Evolutionary conservation across 495 filamentous ascomycete genomes (phyloP), one percentile per base, ranked within the genome.

Genomic region (Penicillium subrubescens): DNA sequence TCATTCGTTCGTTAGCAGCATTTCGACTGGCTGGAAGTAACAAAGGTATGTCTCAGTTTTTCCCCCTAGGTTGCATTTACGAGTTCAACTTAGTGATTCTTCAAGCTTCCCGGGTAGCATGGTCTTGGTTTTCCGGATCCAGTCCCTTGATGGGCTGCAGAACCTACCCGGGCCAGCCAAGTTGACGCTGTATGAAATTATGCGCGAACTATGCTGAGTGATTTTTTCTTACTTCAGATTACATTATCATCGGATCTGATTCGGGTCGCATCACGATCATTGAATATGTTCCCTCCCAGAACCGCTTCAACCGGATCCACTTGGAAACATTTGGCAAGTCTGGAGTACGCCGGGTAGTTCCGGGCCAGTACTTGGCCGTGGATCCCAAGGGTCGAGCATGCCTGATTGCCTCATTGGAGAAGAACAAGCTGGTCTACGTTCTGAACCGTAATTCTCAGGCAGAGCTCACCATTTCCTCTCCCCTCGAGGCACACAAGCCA

Each of bases 391-490:
- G 96, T 43, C 86, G 96, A 76, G 96, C 96, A 39, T 97, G 93
- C 75, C 83, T 99, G 67, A 92, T 97, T 55, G 92, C 96, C 8
- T 92, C 93, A 10, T 84, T 95, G 62, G 96, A 99, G 78, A 99
- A 99, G 87, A 98, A 98, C 79, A 98, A 98, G 80, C 90, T 99
- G 68, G 96, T 98, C 72, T 99, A 98, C 77, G 94, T 98, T 71
- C 84, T 99, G 59, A 97, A 97, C 79, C 90, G 96, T 43, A 96
- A 97, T 78, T 86, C 93, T 41, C 92, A 97, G 78, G 93, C 92
- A 35, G 93, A 97, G 73, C 84, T 98, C 71, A 95, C 93, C 29
- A 98, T 98, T 43, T 99, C 96, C 7, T 97, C 94, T 17, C 94
- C 96, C 2, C 81, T 98, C n/a, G 96, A 98, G 78, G 96, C 96